Base-by-base conservation (phyloP, 257 asterid genomes). In the Avicennia marina region DNA sequence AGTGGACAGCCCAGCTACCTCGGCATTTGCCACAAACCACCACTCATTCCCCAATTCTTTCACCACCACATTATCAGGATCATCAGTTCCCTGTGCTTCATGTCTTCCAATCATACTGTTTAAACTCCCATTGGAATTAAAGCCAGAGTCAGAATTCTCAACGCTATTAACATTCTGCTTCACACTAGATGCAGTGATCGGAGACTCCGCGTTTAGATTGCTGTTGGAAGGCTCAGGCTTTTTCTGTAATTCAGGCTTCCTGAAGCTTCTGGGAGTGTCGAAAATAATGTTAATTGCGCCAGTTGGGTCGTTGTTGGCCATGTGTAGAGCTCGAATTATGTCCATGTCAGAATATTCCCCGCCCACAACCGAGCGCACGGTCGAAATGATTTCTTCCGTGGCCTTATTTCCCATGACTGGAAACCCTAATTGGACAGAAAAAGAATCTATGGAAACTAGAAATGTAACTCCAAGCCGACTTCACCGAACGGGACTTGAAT, bases 251-350 rank as follows among this genome's bases (percentile, higher is more conserved):
- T 77, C 86, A 15, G 72, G 66, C 53, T 71, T 80, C 65, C 66
- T 66, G 64, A 83, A 75, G 64, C 75, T 57, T 67, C 61, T 65
- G 2, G 95, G 90, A 22, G 93, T 64, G 60, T 91, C 98, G 16
- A 88, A 77, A 2, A 91, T 83, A 64, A 91, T 85, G 69, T 91
- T 91, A 43, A 91, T 83, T 8, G 98, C 98, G 6, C 94, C 94
- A 9, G 90, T 85, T 4, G 90, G 94, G 39, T 91, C 94, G 46
- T 81, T 88, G 13, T 88, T 91, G 53, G 98, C 89, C 98, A 91
- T 63, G 75, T 85, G 95, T 50, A 91, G 96, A 33, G 98, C 95
- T 64, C 98, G 94, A 56, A 85, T 72, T 38, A 91, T 78, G 78
- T 88, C 98, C 95, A 83, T 83, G 29, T 88, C 82, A 52, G 95